A percentile compares a stretch with the other conserved stretches of the same genome.
Conservation (phyloP, 352 stramenopile genomes). For the Phytophthora colocasiae region DNA sequence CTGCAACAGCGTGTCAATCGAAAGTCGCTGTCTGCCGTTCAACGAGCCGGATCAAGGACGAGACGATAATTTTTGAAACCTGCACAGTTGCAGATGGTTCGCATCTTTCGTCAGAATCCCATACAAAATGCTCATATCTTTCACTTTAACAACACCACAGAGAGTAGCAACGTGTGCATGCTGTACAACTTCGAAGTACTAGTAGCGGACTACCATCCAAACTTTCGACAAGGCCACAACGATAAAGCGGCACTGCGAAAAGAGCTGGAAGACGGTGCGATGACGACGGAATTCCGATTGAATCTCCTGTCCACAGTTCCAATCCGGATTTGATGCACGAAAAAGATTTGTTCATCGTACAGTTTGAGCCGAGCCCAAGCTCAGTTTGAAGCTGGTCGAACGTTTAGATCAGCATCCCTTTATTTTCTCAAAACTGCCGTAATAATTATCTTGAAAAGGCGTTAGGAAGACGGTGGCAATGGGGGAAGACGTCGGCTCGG, state of each 20-base stretch:
- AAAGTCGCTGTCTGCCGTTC: conserved; percentile 8
- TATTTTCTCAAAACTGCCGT: not conserved
- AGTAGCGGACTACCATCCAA: too few species aligned
- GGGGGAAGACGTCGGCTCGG: conserved; percentile 24
- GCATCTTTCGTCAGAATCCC: conserved; percentile 19
- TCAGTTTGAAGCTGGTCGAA: too few species aligned
- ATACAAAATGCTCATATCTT: not conserved
- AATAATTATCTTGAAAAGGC: conserved; percentile 17
- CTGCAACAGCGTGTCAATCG: conserved; percentile 22
- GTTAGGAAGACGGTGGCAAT: conserved; percentile 12
- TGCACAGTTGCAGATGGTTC: conserved; percentile 11
- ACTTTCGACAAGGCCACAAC: too few species aligned
- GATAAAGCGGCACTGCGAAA: too few species aligned
- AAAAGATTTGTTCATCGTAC: conserved; percentile 9
- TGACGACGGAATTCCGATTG: too few species aligned
- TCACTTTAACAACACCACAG: too few species aligned
- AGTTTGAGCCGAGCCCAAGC: not conserved
- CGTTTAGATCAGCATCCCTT: not conserved
- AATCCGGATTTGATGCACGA: conserved; percentile 6
- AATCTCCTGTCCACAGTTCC: conserved; percentile 5
- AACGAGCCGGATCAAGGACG: conserved; percentile 16
- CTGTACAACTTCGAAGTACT: too few species aligned
- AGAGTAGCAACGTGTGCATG: too few species aligned
- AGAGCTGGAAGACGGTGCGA: too few species aligned
- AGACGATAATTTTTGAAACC: conserved; percentile 15